Evolutionary conservation across 1,284 basidiomycete genomes (phyloP).

Genomic region (Thecaphora frezii): DNA sequence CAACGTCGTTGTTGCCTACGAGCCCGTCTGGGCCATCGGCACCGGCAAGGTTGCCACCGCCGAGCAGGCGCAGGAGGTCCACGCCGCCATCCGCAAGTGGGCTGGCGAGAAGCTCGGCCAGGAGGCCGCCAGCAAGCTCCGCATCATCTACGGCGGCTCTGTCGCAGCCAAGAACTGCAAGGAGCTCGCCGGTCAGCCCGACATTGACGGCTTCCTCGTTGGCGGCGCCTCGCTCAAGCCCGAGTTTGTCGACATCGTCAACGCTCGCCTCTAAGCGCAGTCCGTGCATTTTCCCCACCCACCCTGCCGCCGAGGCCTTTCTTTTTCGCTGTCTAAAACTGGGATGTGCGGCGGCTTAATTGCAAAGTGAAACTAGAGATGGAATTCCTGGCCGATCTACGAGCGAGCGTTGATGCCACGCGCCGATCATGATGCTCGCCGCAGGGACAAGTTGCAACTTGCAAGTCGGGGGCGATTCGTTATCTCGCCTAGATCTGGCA

Average conservation of each 20-base stretch:
- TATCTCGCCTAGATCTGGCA: too few relatives aligned
- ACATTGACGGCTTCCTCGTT: constrained; percentile 98
- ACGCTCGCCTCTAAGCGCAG: constrained; percentile 61
- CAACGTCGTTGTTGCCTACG: constrained; percentile 85
- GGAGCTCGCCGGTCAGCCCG: constrained; percentile 68
- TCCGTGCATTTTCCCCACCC: too few relatives aligned
- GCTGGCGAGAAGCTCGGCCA: constrained; percentile 70
- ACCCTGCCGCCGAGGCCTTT: too few relatives aligned
- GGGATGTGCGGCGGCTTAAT: too few relatives aligned
- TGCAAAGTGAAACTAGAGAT: too few relatives aligned
- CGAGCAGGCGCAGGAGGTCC: constrained; percentile 86
- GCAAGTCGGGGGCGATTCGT: too few relatives aligned
- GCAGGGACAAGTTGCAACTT: too few relatives aligned
- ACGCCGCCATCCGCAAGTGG: constrained; percentile 79
- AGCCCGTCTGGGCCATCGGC: constrained; percentile 92
- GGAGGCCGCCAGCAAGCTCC: constrained; percentile 72
- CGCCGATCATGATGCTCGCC: too few relatives aligned
- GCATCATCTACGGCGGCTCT: constrained; percentile 94
- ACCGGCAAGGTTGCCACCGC: constrained; percentile 93
- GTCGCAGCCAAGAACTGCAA: constrained; percentile 84
- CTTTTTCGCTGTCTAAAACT: too few relatives aligned
- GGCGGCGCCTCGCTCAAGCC: constrained; percentile 97
- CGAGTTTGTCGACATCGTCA: constrained; percentile 79
- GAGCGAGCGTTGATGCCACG: too few relatives aligned
- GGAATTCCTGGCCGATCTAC: too few relatives aligned